Evolutionary conservation across 208 protist genomes (phyloP), one percentile per base, ranked within the genome.

Genomic region (Porcisia hertigi): DNA sequence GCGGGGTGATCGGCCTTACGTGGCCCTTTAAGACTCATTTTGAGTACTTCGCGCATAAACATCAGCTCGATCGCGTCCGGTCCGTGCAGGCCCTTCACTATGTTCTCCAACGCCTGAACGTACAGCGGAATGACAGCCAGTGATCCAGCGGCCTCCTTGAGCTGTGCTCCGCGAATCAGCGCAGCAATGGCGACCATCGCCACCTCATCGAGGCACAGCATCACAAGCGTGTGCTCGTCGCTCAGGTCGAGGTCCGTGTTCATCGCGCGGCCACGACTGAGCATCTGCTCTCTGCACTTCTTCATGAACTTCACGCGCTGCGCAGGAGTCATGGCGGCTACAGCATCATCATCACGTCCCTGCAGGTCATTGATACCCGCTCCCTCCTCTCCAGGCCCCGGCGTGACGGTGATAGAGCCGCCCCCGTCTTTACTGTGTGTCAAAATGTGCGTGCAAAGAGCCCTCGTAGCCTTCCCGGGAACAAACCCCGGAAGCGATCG

Each of bases 201-300:
- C 43, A 14, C 66, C 43, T 58, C 66, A 12, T 55, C n/a, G 23
- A 39, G 47, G 52, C 66, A 36, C 41, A 41, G 66, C 66, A 71
- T 2, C 41, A 39, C 66, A 18, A 39, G 25, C 41, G 66, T 39
- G 43, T 41, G 66, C 66, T 58, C 66, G 20, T 72, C 52, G 30
- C 36, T 59, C 25, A 72, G 52, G 30, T 71, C 25, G 18, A 72
- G 8, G 34, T 25, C 67, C 8, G 52, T 8, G 34, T 30, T 3
- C 52, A 43, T 45, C 12, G 25, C 16, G 52, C 49, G 16, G 5
- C 67, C 45, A 12, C 53, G n/a, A 18, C 20, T 8, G 45, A n/a
- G 25, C 23, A 23, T 20, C 14, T 23, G 20, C 67, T 55, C 52
- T 41, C 14, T 25, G 30, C 53, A 59, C 52, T 43, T 59, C 45